Evolutionary conservation across 169 alveolate genomes (phyloP).

Genomic region (Eimeria necatrix): DNA sequence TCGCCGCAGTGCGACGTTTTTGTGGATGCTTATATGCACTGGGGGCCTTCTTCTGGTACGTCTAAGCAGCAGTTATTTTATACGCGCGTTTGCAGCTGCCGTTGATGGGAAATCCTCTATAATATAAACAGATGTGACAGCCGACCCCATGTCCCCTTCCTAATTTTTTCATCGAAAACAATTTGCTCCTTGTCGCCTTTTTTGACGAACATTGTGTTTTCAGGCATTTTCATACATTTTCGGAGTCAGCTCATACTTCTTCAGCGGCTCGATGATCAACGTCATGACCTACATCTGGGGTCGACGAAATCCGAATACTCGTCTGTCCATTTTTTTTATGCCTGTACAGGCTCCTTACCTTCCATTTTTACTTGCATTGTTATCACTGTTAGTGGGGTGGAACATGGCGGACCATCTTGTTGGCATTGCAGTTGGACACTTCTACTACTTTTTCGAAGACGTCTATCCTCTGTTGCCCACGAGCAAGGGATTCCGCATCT

Average conservation of each 20-base stretch:
- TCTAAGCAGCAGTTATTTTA: background rate
- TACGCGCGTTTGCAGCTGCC: background rate
- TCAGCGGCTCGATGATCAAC: conserved; percentile 94
- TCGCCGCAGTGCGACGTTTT: conserved; percentile 82
- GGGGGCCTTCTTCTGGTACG: conserved; percentile 82
- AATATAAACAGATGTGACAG: too few species aligned
- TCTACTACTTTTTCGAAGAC: conserved; percentile 94
- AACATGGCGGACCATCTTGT: conserved; percentile 91
- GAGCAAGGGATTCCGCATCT: conserved; percentile 90
- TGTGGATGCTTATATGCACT: conserved; percentile 84
- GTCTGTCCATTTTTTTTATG: conserved; percentile 91
- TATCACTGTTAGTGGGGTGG: conserved; percentile 92
- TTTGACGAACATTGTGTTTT: conserved; percentile 27
- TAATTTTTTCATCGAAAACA: background rate
- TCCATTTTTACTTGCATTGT: conserved; percentile 92
- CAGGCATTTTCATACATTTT: conserved; percentile 85
- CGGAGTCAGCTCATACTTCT: conserved; percentile 90
- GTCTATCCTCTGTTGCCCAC: conserved; percentile 95
- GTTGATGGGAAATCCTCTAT: background rate
- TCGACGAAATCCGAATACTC: conserved; percentile 92
- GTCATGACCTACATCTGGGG: conserved; percentile 96
- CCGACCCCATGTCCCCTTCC: background rate
- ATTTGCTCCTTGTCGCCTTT: background rate
- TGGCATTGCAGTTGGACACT: conserved; percentile 95
- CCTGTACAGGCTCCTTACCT: conserved; percentile 95